Conservation (phyloP, 163 green algal species). For the Chlamydomonas reinhardtii region DNA sequence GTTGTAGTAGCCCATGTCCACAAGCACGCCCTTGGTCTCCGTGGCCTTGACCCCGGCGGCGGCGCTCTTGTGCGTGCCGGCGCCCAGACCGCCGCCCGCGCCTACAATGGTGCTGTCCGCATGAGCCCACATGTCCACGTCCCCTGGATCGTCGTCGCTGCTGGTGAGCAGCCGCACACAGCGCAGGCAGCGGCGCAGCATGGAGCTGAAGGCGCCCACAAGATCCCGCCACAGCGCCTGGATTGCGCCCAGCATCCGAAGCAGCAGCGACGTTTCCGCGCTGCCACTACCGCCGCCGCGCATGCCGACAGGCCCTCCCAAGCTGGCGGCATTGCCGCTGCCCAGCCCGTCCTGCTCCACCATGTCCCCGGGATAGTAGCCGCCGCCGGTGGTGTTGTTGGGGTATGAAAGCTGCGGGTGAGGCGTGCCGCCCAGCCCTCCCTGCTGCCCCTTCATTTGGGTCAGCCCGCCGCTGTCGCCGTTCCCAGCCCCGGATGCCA, state of each 20-base stretch:
- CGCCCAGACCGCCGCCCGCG: not conserved
- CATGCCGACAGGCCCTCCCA: not conserved
- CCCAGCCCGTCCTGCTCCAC: not conserved
- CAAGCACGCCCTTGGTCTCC: constrained; percentile 54
- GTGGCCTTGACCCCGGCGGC: not conserved
- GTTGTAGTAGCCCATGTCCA: constrained; percentile 66
- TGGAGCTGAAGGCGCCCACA: not conserved
- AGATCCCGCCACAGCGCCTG: constrained; percentile 8
- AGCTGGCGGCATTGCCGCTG: not conserved
- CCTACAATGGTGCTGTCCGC: not conserved
- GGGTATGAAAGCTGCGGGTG: constrained; percentile 13
- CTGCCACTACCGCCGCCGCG: not conserved
- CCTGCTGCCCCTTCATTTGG: not conserved
- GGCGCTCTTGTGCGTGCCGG: not conserved
- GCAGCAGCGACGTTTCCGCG: not conserved
- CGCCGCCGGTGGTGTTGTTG: not conserved
- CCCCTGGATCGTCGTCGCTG: constrained; percentile 29
- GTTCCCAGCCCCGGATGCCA: not conserved
- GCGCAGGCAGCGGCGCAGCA: constrained; percentile 19
- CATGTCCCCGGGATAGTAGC: not conserved
- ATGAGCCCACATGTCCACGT: constrained; percentile 29
- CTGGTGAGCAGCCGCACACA: constrained; percentile 40
- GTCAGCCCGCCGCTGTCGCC: not conserved
- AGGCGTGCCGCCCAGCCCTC: not conserved
- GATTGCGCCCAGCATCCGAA: not conserved